Base-by-base conservation (phyloP, 140 eudicot species). In the Stevia rebaudiana region DNA sequence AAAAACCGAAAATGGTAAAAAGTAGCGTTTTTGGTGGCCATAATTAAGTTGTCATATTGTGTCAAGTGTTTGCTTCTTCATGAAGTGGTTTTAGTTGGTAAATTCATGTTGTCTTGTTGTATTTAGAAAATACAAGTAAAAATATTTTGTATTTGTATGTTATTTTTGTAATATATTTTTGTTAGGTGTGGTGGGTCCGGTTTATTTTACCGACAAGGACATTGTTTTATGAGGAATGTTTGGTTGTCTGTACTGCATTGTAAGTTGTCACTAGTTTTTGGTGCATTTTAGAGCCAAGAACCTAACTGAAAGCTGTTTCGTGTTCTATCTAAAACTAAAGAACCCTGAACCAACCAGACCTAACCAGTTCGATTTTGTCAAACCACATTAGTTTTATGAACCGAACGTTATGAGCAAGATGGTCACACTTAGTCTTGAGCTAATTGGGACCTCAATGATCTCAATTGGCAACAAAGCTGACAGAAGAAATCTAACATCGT, bases 31-130 rank as follows among this genome's bases (percentile, higher is more conserved):
- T 46, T 51, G 71, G 71, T 68, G 50, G 53, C 21, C 25, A 56
- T 63, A 50, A 48, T 49, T 61, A 52, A 65, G 72, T 47, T 75
- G 51, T 53, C 57, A 24, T 36, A 60, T 65, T 75, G 37, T 70
- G 68, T 57, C 21, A 75, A 62, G 55, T 68, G 65, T 40, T 58
- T 54, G 63, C 70, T 48, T 73, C 46, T 52, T 49, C 52, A 55
- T 42, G 59, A 19, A 65, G 49, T 61, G 52, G 18, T 41, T 43
- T 66, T 47, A 62, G 76, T 51, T 51, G 75, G 75, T 19, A 63
- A 73, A 73, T 73, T 63, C 80, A 37, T 69, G 62, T 73, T 56
- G 59, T 74, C 54, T 50, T 64, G 47, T 63, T 63, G 57, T 64
- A 35, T 31, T 5, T 37, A 55, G 62, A 55, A 55, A 55, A 55